phyloP scores from a whole-genome alignment of 31 red algal genomes.

The Porphyra umbilicalis region DNA sequence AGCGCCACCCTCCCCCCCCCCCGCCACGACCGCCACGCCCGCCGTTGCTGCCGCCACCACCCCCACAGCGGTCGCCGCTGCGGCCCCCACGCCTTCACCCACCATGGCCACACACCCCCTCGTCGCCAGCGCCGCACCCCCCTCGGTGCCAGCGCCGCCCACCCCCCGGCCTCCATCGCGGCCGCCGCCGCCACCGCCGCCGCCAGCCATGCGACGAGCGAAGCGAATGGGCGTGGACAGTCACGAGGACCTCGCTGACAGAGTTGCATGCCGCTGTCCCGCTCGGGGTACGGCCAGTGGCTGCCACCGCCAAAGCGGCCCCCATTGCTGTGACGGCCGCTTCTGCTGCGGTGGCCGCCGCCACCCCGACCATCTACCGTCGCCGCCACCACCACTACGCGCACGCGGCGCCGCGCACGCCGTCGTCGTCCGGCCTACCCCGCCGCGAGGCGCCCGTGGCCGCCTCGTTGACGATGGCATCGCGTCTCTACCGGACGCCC shows the following conservation, averaged over 20 bases:
- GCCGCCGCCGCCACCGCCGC: background rate
- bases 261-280: background rate
- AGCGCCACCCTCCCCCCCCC: background rate
- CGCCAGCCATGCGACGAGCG: background rate
- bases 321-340: too few species aligned
- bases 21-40: slow-evolving; percentile 1
- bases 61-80: background rate
- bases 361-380: too few species aligned
- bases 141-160: background rate
- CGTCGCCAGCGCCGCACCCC: background rate
- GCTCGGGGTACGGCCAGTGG: too few species aligned
- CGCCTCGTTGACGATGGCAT: too few species aligned
- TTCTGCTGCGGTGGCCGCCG: too few species aligned
- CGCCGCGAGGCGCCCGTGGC: too few species aligned
- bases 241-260: background rate
- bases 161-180: background rate
- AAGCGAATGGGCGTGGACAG: background rate
- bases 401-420: too few species aligned
- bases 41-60: background rate
- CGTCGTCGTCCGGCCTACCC: too few species aligned
- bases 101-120: background rate
- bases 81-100: slow-evolving; percentile 1
- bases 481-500: too few species aligned
- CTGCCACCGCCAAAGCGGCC: too few species aligned
- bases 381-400: too few species aligned